Base-by-base conservation (phyloP, 371 early-diverging fungal species). In the Saksenaea vasiformis region DNA sequence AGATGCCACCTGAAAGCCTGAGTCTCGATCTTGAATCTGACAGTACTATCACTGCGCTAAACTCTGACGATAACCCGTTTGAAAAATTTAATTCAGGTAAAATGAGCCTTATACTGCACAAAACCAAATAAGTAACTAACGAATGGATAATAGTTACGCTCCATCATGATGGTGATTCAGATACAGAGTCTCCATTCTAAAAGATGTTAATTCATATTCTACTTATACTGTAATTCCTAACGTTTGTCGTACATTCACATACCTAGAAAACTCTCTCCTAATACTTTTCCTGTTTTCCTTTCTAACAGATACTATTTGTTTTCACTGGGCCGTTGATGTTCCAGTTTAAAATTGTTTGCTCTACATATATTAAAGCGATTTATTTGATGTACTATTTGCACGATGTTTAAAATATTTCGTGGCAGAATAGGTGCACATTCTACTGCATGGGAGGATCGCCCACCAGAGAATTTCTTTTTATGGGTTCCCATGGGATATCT, bases 81-180 rank as follows among this genome's bases (percentile, higher is more conserved):
- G 84, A 84, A 34, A 85, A 88, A 51, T 91, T 91, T 67, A 85
- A 74, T 66, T 88, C 88, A 56, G 80, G 89, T 89, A 80, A 77
- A 81, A 75, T 8, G 37, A 34, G n/a, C 41, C 26, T n/a, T n/a
- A n/a, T n/a, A 10, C 8, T 53, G 47, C 41, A 22, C 22, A 11
- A 15, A 44, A 35, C 17, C 62, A 54, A 47, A 37, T 17, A 38
- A 44, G 47, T 58, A 10, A 1, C 3, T 31, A 28, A 36, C 13
- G 53, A 54, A 5, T 41, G 15, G 36, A 24, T 36, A 17, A 31
- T 41, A 39, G 88, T 88, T 15, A 90, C 90, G 14, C 70, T 90
- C 54, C 80, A 86, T 38, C 87, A 87, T 65, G 85, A 83, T 41
- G 88, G 87, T 9, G 87, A 90, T 58, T 88, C 87, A 31, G 85